These are phyloP conservation scores for Hypoxylon sp. DNA, from an alignment of 2,329 filamentous ascomycete genomes.

Conservation along the genomic window DNA sequence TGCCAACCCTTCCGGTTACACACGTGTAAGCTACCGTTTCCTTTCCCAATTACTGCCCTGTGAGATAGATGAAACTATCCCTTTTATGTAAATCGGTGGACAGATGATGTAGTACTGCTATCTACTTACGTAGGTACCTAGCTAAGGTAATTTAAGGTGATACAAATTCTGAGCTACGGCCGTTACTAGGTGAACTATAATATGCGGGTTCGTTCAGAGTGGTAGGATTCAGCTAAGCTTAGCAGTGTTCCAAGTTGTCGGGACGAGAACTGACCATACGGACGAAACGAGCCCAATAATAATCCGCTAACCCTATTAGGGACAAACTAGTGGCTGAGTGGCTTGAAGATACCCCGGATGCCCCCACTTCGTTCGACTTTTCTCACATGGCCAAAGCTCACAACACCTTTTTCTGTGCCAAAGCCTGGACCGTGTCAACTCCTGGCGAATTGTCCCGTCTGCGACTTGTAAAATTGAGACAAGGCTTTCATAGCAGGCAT, in stretches of 20 bases:
- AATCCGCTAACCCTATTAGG: slow-evolving; percentile 33
- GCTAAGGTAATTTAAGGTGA: slow-evolving; percentile 30
- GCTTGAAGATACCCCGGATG: slow-evolving; percentile 8
- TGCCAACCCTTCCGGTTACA: slow-evolving; percentile 23
- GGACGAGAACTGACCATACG: slow-evolving; percentile 36
- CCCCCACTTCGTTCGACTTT: slow-evolving; percentile 21
- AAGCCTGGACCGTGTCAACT: neutral
- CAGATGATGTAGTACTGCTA: slow-evolving; percentile 23
- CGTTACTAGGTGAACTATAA: slow-evolving; percentile 20
- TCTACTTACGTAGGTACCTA: neutral
- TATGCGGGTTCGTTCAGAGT: slow-evolving; percentile 13
- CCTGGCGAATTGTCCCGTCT: neutral
- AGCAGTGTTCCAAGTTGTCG: slow-evolving; percentile 37
- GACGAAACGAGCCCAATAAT: slow-evolving; percentile 33
- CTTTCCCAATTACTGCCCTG: slow-evolving; percentile 10
- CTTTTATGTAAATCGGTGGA: slow-evolving; percentile 12
- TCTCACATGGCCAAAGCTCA: slow-evolving; percentile 22
- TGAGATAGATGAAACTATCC: slow-evolving; percentile 13
- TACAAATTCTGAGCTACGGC: slow-evolving; percentile 35
- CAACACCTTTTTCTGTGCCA: slow-evolving; percentile 5
- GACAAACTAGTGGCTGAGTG: slow-evolving; percentile 14
- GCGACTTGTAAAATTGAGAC: neutral
- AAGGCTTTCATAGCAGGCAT: slow-evolving; percentile 9
- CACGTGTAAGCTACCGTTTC: slow-evolving; percentile 16
- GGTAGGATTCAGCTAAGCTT: slow-evolving; percentile 31